These are phyloP conservation scores for Coffea humblotiana DNA, from an alignment of 305 asterid genomes.

Conservation along the genomic window DNA sequence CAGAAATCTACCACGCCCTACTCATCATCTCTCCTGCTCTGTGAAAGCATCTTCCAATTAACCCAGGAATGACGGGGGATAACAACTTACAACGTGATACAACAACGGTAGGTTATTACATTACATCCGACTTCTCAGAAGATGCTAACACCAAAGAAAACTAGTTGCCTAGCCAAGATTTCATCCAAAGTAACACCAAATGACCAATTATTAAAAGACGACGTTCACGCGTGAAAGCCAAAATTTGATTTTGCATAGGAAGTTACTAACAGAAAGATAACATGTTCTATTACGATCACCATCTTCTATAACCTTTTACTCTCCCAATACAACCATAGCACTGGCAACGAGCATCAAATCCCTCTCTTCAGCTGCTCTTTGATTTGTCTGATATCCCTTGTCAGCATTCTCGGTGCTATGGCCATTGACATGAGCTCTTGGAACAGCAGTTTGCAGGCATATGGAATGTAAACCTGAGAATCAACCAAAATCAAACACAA, in stretches of 20 bases:
- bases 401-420: conserved; percentile 93
- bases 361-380: conserved; percentile 65
- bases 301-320: background rate
- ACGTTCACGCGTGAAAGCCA: background rate
- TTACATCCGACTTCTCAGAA: background rate
- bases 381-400: conserved; percentile 67
- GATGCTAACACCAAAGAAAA: background rate
- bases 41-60: background rate
- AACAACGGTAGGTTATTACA: too few relatives aligned
- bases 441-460: conserved; percentile 91
- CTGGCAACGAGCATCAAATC: conserved; percentile 27
- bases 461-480: conserved; percentile 83
- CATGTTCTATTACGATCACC: background rate
- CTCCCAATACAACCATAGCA: background rate
- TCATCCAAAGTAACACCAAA: background rate
- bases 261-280: background rate
- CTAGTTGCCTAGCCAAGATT: background rate
- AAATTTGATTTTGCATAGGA: background rate
- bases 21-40: background rate
- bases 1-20: background rate
- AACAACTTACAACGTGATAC: background rate
- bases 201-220: background rate
- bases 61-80: background rate
- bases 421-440: conserved; percentile 99
- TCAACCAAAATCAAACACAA: background rate